Conservation (phyloP, 768 basidiomycete species). For the Udeniomyces megalosporus region DNA sequence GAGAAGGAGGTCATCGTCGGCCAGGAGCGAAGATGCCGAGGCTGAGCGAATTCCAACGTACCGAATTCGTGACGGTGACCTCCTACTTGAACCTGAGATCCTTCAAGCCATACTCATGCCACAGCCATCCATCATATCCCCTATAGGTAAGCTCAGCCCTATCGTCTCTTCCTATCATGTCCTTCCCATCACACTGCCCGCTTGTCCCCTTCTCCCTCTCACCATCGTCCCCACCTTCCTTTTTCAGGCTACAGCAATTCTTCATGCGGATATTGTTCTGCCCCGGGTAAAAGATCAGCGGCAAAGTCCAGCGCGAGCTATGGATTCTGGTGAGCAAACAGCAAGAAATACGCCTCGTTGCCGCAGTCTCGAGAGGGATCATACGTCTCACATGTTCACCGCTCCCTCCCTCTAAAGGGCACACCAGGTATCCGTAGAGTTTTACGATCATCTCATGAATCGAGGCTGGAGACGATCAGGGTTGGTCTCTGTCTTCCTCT, state of each 20-base stretch:
- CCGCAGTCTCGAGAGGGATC: background rate
- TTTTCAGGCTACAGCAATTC: constrained; percentile 3
- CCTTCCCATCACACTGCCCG: too few relatives aligned
- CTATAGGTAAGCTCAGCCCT: background rate
- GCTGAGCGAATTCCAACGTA: too few relatives aligned
- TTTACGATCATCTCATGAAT: constrained; percentile 10
- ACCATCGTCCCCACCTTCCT: background rate
- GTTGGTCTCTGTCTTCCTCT: background rate
- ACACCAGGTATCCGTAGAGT: constrained; percentile 1
- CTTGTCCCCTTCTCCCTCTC: background rate
- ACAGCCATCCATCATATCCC: constrained; percentile 8
- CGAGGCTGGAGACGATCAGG: constrained; percentile 9
- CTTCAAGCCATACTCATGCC: too few relatives aligned
- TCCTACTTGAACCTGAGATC: too few relatives aligned
- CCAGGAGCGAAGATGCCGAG: background rate
- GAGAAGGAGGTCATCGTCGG: background rate
- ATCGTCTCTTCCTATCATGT: too few relatives aligned
- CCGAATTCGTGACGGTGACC: too few relatives aligned
- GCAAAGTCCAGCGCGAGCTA: constrained; percentile 3
- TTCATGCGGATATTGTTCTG: constrained; percentile 11
- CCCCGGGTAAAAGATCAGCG: background rate
- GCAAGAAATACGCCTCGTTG: too few relatives aligned
- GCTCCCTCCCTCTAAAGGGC: background rate
- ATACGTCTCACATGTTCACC: background rate
- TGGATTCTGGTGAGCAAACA: constrained; percentile 11